These are phyloP conservation scores for Alternaria ventricosa DNA, from an alignment of 2,329 filamentous ascomycete species.

Conservation along the genomic window DNA sequence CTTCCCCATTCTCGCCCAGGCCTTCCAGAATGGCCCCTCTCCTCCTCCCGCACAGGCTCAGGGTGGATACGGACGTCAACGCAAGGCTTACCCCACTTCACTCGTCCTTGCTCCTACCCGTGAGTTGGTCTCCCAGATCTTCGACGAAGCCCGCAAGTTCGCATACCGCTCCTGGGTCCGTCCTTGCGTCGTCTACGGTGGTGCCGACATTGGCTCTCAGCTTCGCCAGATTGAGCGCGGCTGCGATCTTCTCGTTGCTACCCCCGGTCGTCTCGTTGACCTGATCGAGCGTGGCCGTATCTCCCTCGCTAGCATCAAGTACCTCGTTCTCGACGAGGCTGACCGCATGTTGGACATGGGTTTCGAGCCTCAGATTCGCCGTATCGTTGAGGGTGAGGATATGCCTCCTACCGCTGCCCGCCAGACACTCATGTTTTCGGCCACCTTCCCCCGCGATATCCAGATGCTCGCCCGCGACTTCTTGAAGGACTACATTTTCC, in stretches of 20 bases:
- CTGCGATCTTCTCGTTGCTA: conserved; percentile 95
- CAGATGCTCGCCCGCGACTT: conserved; percentile 99
- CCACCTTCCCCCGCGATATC: conserved; percentile 98
- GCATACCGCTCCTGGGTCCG: conserved; percentile 99
- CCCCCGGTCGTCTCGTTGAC: conserved; percentile 95
- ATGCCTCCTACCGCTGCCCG: conserved; percentile 85
- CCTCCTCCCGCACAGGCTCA: conserved; percentile 66
- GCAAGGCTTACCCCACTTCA: conserved; percentile 97
- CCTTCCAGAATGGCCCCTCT: conserved; percentile 87
- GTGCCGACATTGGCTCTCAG: conserved; percentile 97
- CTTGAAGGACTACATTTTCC: conserved; percentile 98
- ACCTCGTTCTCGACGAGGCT: conserved; percentile 97
- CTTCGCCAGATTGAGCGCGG: conserved; percentile 97
- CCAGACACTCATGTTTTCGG: conserved; percentile 99
- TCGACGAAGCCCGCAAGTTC: conserved; percentile 96
- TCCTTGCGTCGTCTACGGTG: conserved; percentile 97
- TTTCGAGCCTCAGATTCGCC: conserved; percentile 99
- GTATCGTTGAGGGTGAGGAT: conserved; percentile 97
- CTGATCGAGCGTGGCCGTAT: conserved; percentile 98
- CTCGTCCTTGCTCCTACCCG: conserved; percentile 95
- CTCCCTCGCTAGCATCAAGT: conserved; percentile 98
- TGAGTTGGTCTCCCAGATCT: conserved; percentile 98
- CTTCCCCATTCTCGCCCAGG: conserved; percentile 98
- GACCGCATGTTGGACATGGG: conserved; percentile 99
- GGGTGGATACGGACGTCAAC: conserved; percentile 78